phyloP scores from a whole-genome alignment of 768 basidiomycete genomes.

The Daedaleopsis nitida region DNA sequence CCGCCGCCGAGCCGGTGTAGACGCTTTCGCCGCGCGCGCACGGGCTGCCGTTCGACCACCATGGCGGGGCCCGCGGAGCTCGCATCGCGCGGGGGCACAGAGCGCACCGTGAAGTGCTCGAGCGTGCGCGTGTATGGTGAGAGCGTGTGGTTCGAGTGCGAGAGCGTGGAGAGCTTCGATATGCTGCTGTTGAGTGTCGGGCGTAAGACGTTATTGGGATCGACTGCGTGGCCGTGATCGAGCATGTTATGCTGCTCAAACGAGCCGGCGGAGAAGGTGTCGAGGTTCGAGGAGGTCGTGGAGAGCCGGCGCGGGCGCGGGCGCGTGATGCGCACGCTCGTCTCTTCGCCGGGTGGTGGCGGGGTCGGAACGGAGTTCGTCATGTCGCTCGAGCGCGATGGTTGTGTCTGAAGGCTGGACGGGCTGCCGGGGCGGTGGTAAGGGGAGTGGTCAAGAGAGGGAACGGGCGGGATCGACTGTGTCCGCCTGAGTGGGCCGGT shows the following conservation, averaged over 20 bases:
- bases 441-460: slow-evolving; percentile 29
- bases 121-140: slow-evolving; percentile 91
- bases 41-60: slow-evolving; percentile 50
- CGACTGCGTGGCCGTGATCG: slow-evolving; percentile 31
- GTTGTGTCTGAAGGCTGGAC: slow-evolving; percentile 52
- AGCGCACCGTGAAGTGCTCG: slow-evolving; percentile 90
- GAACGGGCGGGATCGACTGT: slow-evolving; percentile 27
- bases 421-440: slow-evolving; percentile 46
- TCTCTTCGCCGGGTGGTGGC: slow-evolving; percentile 35
- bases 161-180: slow-evolving; percentile 84
- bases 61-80: slow-evolving; percentile 35
- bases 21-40: slow-evolving; percentile 78
- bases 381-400: slow-evolving; percentile 49
- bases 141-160: slow-evolving; percentile 89
- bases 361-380: slow-evolving; percentile 50
- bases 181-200: slow-evolving; percentile 72
- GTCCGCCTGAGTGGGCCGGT: slow-evolving; percentile 16
- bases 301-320: slow-evolving; percentile 41
- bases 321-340: slow-evolving; percentile 21
- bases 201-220: slow-evolving; percentile 63
- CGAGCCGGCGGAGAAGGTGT: slow-evolving; percentile 38
- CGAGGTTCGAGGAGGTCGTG: slow-evolving; percentile 35
- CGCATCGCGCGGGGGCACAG: slow-evolving; percentile 66
- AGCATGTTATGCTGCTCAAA: slow-evolving; percentile 32
- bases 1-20: slow-evolving; percentile 59